Evolutionary conservation across 441 rosid genomes (phyloP).

Genomic region (Mallotus japonicus): DNA sequence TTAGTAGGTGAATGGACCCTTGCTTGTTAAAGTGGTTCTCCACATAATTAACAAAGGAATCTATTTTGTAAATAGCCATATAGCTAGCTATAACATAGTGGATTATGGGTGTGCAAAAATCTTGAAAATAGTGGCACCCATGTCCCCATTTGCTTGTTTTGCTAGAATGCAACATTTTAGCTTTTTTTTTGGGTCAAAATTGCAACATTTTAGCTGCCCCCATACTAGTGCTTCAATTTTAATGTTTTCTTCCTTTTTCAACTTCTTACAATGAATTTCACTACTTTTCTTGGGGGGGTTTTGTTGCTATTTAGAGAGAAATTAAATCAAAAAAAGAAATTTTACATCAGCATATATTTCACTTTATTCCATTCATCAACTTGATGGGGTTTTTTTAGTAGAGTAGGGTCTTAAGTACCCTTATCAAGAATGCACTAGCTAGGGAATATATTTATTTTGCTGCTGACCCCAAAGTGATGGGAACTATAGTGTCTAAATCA

Average conservation of each 20-base stretch:
- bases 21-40: too few relatives aligned
- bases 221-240: too few relatives aligned
- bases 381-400: neutral
- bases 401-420: neutral
- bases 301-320: neutral
- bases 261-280: neutral
- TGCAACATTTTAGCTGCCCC: too few relatives aligned
- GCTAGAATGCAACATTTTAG: slow-evolving; percentile 8
- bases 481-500: slow-evolving; percentile 7
- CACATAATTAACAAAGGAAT: slow-evolving; percentile 1
- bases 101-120: neutral
- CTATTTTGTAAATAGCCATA: neutral
- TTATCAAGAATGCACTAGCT: neutral
- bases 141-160: slow-evolving; percentile 7
- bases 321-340: neutral
- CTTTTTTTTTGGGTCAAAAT: too few relatives aligned
- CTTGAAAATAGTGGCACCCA: slow-evolving; percentile 24
- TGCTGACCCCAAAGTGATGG: slow-evolving; percentile 7
- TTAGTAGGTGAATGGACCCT: too few relatives aligned
- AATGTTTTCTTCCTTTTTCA: too few relatives aligned
- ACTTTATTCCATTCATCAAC: slow-evolving; percentile 19
- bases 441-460: neutral
- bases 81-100: too few relatives aligned
- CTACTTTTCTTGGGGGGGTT: neutral
- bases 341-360: neutral